Conservation (phyloP, 371 early-diverging fungal genomes). For the Mucor circinelloides region DNA sequence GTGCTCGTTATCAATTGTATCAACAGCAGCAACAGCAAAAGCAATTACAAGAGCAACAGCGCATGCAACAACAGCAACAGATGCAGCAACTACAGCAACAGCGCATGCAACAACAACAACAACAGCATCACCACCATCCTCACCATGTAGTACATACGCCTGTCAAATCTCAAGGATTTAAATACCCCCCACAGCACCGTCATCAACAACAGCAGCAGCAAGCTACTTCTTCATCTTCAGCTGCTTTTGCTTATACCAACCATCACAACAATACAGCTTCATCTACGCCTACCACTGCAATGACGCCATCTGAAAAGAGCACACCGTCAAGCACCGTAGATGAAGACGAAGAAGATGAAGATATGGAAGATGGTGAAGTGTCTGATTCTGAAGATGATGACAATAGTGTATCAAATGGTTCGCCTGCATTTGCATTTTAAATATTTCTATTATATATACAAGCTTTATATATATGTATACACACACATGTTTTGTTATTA, state of each 20-base stretch:
- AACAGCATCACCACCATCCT: background rate
- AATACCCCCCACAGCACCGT: slow-evolving; percentile 8
- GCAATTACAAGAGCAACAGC: background rate
- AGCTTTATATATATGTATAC: too few relatives aligned
- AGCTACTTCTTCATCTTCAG: background rate
- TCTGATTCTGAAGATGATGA: slow-evolving; percentile 21
- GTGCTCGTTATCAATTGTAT: slow-evolving; percentile 12
- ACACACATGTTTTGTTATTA: too few relatives aligned
- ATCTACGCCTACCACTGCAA: background rate
- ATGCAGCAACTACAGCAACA: background rate
- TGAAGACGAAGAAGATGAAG: slow-evolving; percentile 15
- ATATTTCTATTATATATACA: background rate
- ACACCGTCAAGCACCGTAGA: slow-evolving; percentile 1
- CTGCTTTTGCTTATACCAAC: slow-evolving; percentile 1
- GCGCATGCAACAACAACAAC: background rate
- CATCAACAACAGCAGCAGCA: background rate
- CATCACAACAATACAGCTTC: background rate
- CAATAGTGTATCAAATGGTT: background rate
- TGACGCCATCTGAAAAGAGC: background rate
- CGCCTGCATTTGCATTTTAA: slow-evolving; percentile 3
- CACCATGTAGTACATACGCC: slow-evolving; percentile 20
- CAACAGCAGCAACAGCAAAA: slow-evolving; percentile 1
- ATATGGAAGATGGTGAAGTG: slow-evolving; percentile 34
- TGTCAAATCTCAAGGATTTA: slow-evolving; percentile 21
- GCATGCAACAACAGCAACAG: background rate